Percentiles rank a stretch among this genome's conserved stretches.
Evolutionary conservation across 768 basidiomycete species (phyloP).

Genomic region (Boletus coccyginus): DNA sequence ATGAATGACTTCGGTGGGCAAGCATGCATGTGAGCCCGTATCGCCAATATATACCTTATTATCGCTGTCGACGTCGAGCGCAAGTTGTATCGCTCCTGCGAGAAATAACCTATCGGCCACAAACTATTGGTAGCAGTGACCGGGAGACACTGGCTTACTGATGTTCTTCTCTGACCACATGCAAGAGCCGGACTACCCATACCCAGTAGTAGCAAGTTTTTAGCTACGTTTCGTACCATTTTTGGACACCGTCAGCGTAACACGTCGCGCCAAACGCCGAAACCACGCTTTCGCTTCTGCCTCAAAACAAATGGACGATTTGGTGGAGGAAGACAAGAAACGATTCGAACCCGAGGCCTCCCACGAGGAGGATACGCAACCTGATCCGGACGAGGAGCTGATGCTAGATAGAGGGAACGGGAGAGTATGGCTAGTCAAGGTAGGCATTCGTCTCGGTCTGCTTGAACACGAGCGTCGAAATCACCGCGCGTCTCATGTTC

Average conservation of each 20-base stretch:
- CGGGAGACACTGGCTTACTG: neutral
- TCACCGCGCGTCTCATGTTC: slow-evolving; percentile 4
- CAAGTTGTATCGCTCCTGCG: neutral
- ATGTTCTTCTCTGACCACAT: neutral
- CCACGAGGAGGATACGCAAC: slow-evolving; percentile 60
- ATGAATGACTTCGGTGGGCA: neutral
- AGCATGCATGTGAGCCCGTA: neutral
- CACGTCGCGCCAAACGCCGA: too few relatives aligned
- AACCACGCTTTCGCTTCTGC: neutral
- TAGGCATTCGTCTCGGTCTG: slow-evolving; percentile 29
- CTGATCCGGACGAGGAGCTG: slow-evolving; percentile 80
- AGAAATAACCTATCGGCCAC: neutral
- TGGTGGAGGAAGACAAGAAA: slow-evolving; percentile 66
- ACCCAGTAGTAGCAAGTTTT: too few relatives aligned
- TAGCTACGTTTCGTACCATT: too few relatives aligned
- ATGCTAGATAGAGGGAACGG: slow-evolving; percentile 74
- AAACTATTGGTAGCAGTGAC: neutral
- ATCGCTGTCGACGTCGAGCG: neutral
- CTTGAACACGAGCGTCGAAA: too few relatives aligned
- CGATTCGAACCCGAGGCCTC: slow-evolving; percentile 56
- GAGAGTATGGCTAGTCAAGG: slow-evolving; percentile 85
- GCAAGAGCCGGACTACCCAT: too few relatives aligned
- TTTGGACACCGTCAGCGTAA: too few relatives aligned
- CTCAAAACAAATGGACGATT: slow-evolving; percentile 32
- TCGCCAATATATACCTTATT: neutral